These are phyloP conservation scores for Thermothelomyces thermophilus DNA, from an alignment of 2,329 filamentous ascomycete genomes.

Conservation along the genomic window DNA sequence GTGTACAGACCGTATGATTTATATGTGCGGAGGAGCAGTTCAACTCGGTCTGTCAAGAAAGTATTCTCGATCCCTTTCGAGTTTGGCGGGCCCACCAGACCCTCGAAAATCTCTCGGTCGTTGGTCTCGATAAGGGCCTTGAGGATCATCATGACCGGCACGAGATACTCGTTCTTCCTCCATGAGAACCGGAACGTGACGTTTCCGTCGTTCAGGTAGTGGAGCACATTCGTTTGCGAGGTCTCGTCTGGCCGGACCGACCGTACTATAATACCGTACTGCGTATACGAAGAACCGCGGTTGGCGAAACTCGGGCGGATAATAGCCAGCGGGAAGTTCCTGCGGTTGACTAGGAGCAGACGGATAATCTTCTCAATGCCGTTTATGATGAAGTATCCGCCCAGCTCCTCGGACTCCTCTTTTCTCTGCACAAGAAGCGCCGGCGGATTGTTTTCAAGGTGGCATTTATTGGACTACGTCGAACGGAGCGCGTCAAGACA, in stretches of 20 bases:
- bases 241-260: constrained; percentile 96
- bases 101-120: constrained; percentile 91
- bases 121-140: constrained; percentile 95
- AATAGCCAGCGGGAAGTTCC: constrained; percentile 95
- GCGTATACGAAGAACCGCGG: constrained; percentile 80
- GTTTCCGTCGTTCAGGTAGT: constrained; percentile 93
- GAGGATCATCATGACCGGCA: constrained; percentile 92
- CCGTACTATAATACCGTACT: constrained; percentile 83
- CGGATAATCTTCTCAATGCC: constrained; percentile 96
- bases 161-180: constrained; percentile 94
- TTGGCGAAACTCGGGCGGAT: constrained; percentile 83
- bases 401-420: constrained; percentile 92
- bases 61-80: constrained; percentile 79
- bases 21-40: constrained; percentile 86
- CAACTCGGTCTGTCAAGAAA: constrained; percentile 90
- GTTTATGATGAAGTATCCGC: constrained; percentile 96
- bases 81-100: constrained; percentile 70
- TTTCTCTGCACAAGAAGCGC: constrained; percentile 76
- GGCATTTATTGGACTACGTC: constrained; percentile 76
- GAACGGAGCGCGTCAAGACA: constrained; percentile 22
- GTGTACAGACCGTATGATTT: constrained; percentile 83
- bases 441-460: constrained; percentile 80
- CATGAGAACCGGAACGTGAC: constrained; percentile 96
- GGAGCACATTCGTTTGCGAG: constrained; percentile 92
- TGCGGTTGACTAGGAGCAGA: constrained; percentile 79